Evolutionary conservation across 2,329 filamentous ascomycete species (phyloP).

Genomic region (Triangularia setosa): DNA sequence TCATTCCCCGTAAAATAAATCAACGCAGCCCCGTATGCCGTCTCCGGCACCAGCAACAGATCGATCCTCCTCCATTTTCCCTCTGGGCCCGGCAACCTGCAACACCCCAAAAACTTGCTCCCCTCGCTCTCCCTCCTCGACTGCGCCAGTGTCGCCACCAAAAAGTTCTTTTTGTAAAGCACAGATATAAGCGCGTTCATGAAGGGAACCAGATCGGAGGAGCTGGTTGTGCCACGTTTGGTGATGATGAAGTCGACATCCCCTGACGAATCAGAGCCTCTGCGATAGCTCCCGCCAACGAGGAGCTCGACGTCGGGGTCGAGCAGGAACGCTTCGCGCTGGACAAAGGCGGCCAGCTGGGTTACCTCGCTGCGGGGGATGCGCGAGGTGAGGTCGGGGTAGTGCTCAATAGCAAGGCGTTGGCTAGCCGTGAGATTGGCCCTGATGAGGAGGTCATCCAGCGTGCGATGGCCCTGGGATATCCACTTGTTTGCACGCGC

Average conservation of each 20-base stretch:
- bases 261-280: conserved; percentile 68
- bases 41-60: conserved; percentile 74
- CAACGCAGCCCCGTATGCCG: conserved; percentile 76
- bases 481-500: conserved; percentile 72
- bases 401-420: conserved; percentile 71
- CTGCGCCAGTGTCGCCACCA: conserved; percentile 64
- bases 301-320: conserved; percentile 66
- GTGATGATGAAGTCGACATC: conserved; percentile 87
- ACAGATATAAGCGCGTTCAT: conserved; percentile 59
- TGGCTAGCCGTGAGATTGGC: conserved; percentile 67
- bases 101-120: conserved; percentile 87
- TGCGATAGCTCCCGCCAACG: conserved; percentile 79
- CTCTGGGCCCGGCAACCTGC: conserved; percentile 58
- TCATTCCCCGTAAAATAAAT: conserved; percentile 97
- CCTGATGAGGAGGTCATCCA: conserved; percentile 63
- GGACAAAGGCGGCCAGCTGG: conserved; percentile 63
- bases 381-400: conserved; percentile 71
- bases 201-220: conserved; percentile 57
- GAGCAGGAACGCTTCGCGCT: conserved; percentile 51
- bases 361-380: conserved; percentile 77
- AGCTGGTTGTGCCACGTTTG: conserved; percentile 51
- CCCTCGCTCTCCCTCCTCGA: conserved; percentile 45
- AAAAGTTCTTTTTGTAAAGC: conserved; percentile 60
- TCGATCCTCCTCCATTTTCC: conserved; percentile 77
- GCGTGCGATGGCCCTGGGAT: conserved; percentile 65